Percentiles rank a stretch among this genome's conserved stretches.
These are phyloP conservation scores for Pythium dissimile DNA, from an alignment of 352 stramenopile species.

Conservation along the genomic window DNA sequence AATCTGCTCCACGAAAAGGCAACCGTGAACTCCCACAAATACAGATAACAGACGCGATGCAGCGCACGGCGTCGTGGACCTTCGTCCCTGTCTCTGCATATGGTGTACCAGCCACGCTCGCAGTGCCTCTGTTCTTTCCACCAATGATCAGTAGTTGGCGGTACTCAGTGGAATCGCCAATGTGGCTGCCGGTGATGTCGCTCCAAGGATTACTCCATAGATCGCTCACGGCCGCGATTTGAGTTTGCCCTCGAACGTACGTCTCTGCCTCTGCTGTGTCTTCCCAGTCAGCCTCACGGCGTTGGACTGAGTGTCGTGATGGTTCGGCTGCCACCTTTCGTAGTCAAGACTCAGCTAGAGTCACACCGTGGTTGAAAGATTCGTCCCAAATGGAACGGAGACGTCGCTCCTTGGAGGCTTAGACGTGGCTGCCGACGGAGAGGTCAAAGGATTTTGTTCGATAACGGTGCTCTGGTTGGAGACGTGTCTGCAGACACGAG, in stretches of 20 bases:
- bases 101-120: conserved; percentile 36
- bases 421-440: not conserved
- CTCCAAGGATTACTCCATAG: conserved; percentile 14
- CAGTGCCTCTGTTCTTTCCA: conserved; percentile 35
- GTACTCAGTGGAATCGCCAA: not conserved
- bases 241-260: conserved; percentile 19
- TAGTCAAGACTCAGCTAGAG: not conserved
- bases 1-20: conserved; percentile 71
- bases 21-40: conserved; percentile 66
- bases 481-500: no score
- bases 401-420: not conserved
- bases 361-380: not conserved
- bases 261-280: conserved; percentile 5
- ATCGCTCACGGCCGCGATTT: conserved; percentile 8
- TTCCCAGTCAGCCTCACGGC: conserved; percentile 7
- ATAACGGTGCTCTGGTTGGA: no score
- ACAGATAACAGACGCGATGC: conserved; percentile 44
- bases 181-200: conserved; percentile 10
- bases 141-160: conserved; percentile 50
- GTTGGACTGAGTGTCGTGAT: not conserved
- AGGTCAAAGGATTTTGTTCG: no score
- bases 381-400: conserved; percentile 7
- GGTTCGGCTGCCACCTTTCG: not conserved
- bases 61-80: conserved; percentile 50
- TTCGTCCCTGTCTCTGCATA: conserved; percentile 33